Evolutionary conservation across 306 rosid genomes (phyloP).

Genomic region (Acacia confusa): DNA sequence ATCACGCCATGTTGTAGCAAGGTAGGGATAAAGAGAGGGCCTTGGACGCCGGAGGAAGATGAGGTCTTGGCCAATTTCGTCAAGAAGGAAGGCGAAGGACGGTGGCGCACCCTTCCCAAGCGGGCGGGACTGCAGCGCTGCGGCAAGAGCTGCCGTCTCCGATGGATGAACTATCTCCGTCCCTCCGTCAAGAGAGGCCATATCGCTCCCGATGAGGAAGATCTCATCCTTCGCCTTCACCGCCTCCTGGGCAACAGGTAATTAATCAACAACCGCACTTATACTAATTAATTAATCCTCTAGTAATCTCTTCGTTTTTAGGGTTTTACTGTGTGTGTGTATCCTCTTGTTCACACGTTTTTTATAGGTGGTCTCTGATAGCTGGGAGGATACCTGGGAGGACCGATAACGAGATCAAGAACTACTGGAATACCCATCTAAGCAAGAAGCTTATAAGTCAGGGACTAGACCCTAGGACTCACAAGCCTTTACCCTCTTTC

Average conservation of each 20-base stretch:
- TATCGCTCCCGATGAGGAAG: conserved; percentile 62
- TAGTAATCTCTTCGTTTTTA: not conserved
- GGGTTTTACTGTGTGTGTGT: not conserved
- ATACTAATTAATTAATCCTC: not conserved
- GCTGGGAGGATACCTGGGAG: conserved; percentile 73
- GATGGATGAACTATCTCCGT: conserved; percentile 74
- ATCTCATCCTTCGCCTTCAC: conserved; percentile 68
- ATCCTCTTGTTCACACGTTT: not conserved
- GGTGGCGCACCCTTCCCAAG: conserved; percentile 62
- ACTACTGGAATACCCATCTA: conserved; percentile 70
- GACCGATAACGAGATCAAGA: conserved; percentile 66
- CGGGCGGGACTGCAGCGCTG: conserved; percentile 59
- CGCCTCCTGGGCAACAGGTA: conserved; percentile 66
- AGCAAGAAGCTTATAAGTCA: conserved; percentile 63
- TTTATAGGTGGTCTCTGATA: conserved; percentile 57
- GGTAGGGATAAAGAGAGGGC: conserved; percentile 61
- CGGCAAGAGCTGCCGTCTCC: conserved; percentile 72
- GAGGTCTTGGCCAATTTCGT: conserved; percentile 46
- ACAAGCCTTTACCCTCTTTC: conserved; percentile 49
- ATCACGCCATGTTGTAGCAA: conserved; percentile 50
- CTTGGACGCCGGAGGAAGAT: conserved; percentile 68
- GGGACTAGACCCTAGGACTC: conserved; percentile 71
- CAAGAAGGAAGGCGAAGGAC: conserved; percentile 55
- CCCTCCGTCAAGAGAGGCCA: conserved; percentile 63
- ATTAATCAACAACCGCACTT: not conserved